Percentiles rank a stretch among this genome's conserved stretches.
Evolutionary conservation across 805 yeast genomes (phyloP).

Genomic region (Wickerhamiella allomyrinae): DNA sequence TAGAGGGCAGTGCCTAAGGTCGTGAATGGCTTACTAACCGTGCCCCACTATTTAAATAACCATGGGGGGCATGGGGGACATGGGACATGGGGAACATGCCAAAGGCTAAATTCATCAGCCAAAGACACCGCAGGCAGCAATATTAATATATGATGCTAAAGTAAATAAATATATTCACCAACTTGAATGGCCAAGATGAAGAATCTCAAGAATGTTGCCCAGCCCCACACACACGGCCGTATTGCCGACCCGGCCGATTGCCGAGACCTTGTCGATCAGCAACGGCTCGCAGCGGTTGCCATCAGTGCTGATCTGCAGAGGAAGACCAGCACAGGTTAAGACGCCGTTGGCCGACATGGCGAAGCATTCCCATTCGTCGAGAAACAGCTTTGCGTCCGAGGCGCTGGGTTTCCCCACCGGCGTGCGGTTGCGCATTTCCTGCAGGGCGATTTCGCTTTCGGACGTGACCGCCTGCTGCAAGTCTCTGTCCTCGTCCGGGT

Average conservation of each 20-base stretch:
- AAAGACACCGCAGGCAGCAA: no score
- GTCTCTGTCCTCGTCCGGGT: neutral
- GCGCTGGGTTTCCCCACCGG: neutral
- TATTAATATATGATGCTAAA: neutral
- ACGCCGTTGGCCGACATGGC: constrained; percentile 57
- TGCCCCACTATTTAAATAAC: no score
- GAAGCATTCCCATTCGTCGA: constrained; percentile 59
- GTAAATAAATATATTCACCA: neutral
- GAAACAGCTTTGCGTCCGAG: neutral
- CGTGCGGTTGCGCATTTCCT: neutral
- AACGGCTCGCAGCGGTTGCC: constrained; percentile 18
- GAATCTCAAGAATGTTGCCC: constrained; percentile 56
- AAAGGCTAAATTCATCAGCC: no score
- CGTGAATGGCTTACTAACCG: no score
- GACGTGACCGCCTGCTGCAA: neutral
- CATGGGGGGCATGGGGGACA: neutral
- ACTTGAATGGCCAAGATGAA: constrained; percentile 42
- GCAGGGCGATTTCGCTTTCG: constrained; percentile 5
- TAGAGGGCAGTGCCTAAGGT: no score
- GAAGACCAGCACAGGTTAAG: constrained; percentile 41
- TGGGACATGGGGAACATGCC: no score
- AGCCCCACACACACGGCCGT: constrained; percentile 63
- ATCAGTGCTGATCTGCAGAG: neutral
- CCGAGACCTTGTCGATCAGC: constrained; percentile 42
- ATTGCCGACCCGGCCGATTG: constrained; percentile 57